Evolutionary conservation across 305 asterid species (phyloP), one percentile per base, ranked within the genome.

Genomic region (Fraxinus latifolia): DNA sequence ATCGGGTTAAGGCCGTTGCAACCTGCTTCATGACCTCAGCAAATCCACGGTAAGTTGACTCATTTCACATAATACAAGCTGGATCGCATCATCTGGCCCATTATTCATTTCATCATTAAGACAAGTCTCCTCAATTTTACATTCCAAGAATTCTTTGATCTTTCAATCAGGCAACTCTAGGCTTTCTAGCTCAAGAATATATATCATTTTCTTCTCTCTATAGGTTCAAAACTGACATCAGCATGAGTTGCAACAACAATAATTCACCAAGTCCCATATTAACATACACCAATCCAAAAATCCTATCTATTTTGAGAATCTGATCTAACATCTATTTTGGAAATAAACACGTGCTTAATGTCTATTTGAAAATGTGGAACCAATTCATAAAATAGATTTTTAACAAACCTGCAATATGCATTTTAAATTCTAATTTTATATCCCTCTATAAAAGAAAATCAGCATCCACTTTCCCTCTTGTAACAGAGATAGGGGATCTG

Each of bases 161-260:
- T 27, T 25, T 15, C 74, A 12, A 25, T 68, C 37, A 8, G 17
- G 74, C 17, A 68, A 27, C 31, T 68, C 32, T 11, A 42, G 53
- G 53, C 53, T 42, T 42, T 42, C 53, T 36, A 68, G 37, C 23
- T 27, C 75, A 23, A 12, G 15, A 65, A 25, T 8, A 21, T 33
- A 25, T 50, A 53, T 25, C 67, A 14, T 75, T 82, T 36, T 32
- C 62, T 77, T 82, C 72, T 34, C 60, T 74, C 33, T 70, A 19
- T 62, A 75, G 72, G 58, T 74, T 55, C 78, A 65, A 37, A 65
- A 53, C 39, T 68, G 62, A 76, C 58, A 31, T 44, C 77, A 74
- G 70, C 33, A 75, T 67, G 82, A 75, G 76, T 58, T 74, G 32
- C n/a, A n/a, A 42, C 72, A 78, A 33, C 58, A 42, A 32, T 33